phyloP scores from a whole-genome alignment of 2,329 filamentous ascomycete genomes.

The Neofusicoccum kwambonambiense region DNA sequence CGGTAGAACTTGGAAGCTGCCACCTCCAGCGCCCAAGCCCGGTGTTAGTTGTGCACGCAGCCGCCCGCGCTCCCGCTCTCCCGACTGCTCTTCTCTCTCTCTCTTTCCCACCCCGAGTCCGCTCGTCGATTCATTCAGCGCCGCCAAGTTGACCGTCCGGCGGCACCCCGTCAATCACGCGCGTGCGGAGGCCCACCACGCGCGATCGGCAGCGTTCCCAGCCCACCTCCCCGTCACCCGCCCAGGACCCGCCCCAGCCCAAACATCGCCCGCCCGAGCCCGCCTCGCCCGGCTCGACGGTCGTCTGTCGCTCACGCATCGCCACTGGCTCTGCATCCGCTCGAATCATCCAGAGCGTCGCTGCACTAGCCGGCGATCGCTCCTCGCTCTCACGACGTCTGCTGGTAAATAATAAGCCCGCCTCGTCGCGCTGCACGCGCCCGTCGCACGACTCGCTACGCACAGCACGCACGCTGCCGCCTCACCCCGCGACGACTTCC shows the following conservation, averaged over 20 bases:
- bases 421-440: slow-evolving; percentile 6
- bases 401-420: not conserved
- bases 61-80: slow-evolving; percentile 14
- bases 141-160: slow-evolving; percentile 5
- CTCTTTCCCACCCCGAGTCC: not conserved
- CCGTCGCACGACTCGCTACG: slow-evolving; percentile 13
- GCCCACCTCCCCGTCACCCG: slow-evolving; percentile 7
- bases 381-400: not conserved
- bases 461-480: slow-evolving; percentile 15
- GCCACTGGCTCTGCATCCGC: slow-evolving; percentile 6
- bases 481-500: not conserved
- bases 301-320: not conserved
- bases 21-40: slow-evolving; percentile 5
- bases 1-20: slow-evolving; percentile 18
- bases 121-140: not conserved
- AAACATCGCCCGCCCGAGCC: not conserved
- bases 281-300: not conserved
- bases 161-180: slow-evolving; percentile 12
- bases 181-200: slow-evolving; percentile 12
- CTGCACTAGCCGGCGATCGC: not conserved
- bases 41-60: not conserved
- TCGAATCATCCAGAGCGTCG: not conserved
- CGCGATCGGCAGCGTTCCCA: slow-evolving; percentile 10
- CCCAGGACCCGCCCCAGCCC: not conserved
- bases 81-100: not conserved